These are phyloP conservation scores for Parsonsia alboflavescens DNA, from an alignment of 257 asterid genomes.

Conservation along the genomic window DNA sequence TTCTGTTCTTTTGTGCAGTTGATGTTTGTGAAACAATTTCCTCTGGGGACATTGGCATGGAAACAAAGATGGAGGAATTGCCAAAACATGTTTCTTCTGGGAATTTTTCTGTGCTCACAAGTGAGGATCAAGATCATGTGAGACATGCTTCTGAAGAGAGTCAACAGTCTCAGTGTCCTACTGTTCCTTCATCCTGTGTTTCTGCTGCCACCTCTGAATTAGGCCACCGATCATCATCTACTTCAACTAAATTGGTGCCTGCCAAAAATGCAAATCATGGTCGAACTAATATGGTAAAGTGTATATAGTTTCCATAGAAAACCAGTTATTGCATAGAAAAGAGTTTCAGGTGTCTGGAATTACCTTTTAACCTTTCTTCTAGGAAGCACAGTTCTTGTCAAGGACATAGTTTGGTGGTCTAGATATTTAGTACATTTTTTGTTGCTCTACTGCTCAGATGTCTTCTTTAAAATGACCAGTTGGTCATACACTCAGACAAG, in stretches of 20 bases:
- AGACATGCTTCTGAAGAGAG: constrained; percentile 28
- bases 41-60: constrained; percentile 21
- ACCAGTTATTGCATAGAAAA: neutral
- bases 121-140: constrained; percentile 30
- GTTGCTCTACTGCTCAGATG: neutral
- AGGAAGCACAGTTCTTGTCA: constrained; percentile 6
- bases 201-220: constrained; percentile 35
- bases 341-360: neutral
- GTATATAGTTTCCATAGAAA: neutral
- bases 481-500: neutral
- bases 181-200: constrained; percentile 27
- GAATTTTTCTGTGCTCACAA: constrained; percentile 22
- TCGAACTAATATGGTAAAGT: constrained; percentile 6
- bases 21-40: constrained; percentile 30
- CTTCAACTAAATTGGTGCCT: constrained; percentile 35
- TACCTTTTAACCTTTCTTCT: constrained; percentile 5
- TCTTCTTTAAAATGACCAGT: neutral
- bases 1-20: constrained; percentile 27
- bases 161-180: constrained; percentile 10
- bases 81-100: constrained; percentile 25
- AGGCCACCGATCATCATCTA: constrained; percentile 41
- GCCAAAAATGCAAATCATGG: constrained; percentile 34
- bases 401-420: neutral
- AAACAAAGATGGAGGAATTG: constrained; percentile 17
- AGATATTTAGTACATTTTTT: neutral